These are phyloP conservation scores for Amanita rubescens DNA, from an alignment of 768 basidiomycete species.

Conservation along the genomic window DNA sequence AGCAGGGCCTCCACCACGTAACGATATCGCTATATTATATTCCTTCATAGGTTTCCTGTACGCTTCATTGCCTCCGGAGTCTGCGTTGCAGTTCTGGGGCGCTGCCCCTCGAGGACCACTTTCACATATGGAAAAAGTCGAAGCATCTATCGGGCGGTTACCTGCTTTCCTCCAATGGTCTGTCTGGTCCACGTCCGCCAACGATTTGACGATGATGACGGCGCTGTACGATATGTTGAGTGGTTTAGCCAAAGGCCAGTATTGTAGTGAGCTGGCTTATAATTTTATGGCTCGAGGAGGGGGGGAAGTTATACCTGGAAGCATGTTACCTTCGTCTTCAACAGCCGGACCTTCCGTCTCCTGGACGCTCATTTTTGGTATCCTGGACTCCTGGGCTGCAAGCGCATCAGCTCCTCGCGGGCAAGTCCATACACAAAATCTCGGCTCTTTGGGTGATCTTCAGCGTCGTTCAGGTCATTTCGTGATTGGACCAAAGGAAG, in stretches of 20 bases:
- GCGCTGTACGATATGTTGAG: conserved; percentile 86
- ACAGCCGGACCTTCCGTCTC: conserved; percentile 54
- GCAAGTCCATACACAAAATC: conserved; percentile 36
- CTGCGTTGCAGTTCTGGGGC: conserved; percentile 84
- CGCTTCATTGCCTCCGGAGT: conserved; percentile 61
- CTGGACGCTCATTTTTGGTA: conserved; percentile 69
- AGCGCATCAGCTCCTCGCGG: conserved; percentile 40
- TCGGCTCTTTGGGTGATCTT: conserved; percentile 25
- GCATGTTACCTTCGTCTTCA: conserved; percentile 44
- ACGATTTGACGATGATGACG: conserved; percentile 65
- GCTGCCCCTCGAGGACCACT: conserved; percentile 41
- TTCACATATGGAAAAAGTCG: conserved; percentile 51
- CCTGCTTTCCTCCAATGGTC: conserved; percentile 25
- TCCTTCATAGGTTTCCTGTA: conserved; percentile 80
- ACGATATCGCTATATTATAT: conserved; percentile 81
- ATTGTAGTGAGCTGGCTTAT: conserved; percentile 80
- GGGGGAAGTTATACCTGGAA: conserved; percentile 59
- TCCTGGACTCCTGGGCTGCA: conserved; percentile 68
- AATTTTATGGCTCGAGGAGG: conserved; percentile 82
- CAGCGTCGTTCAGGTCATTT: conserved; percentile 38
- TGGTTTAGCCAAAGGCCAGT: conserved; percentile 76
- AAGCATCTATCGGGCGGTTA: conserved; percentile 55
- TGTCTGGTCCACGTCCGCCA: conserved; percentile 39
- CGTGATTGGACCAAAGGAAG: conserved; percentile 58
- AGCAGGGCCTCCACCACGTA: conserved; percentile 46